Evolutionary conservation across 2,329 filamentous ascomycete genomes (phyloP).

Genomic region (Aspergillus cejpii): DNA sequence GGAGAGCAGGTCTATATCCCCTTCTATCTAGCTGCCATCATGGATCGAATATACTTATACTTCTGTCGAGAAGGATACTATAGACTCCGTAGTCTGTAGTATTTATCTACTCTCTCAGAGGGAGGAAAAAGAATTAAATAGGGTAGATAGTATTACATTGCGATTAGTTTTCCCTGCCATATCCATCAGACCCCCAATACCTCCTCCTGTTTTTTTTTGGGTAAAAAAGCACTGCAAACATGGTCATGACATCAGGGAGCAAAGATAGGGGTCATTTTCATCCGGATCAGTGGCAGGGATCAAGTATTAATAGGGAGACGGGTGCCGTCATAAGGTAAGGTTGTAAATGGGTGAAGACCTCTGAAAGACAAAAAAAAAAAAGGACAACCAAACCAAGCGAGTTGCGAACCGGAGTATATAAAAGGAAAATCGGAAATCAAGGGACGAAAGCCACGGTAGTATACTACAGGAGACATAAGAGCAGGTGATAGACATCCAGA

Average conservation of each 20-base stretch:
- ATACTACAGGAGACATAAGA: background rate
- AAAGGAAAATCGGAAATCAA: slow-evolving; percentile 1
- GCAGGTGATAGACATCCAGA: background rate
- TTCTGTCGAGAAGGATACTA: too few species aligned
- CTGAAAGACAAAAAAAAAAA: slow-evolving; percentile 1
- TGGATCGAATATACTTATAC: too few species aligned
- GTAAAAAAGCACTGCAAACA: too few species aligned
- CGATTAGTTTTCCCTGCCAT: background rate
- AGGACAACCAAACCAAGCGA: slow-evolving; percentile 1
- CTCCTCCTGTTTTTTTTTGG: too few species aligned
- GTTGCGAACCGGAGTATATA: background rate
- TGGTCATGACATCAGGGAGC: too few species aligned
- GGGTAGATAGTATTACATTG: background rate
- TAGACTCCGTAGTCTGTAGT: too few species aligned
- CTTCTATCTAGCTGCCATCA: background rate
- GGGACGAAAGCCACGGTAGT: background rate
- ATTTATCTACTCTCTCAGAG: too few species aligned
- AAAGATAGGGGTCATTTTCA: too few species aligned
- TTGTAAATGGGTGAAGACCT: background rate
- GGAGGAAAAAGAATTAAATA: too few species aligned
- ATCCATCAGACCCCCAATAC: background rate
- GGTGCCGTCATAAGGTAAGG: too few species aligned
- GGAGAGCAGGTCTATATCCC: background rate
- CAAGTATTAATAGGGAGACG: background rate
- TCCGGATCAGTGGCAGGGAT: too few species aligned